Evolutionary conservation across 2,329 filamentous ascomycete species (phyloP).

Genomic region (Penicillium concentricum): DNA sequence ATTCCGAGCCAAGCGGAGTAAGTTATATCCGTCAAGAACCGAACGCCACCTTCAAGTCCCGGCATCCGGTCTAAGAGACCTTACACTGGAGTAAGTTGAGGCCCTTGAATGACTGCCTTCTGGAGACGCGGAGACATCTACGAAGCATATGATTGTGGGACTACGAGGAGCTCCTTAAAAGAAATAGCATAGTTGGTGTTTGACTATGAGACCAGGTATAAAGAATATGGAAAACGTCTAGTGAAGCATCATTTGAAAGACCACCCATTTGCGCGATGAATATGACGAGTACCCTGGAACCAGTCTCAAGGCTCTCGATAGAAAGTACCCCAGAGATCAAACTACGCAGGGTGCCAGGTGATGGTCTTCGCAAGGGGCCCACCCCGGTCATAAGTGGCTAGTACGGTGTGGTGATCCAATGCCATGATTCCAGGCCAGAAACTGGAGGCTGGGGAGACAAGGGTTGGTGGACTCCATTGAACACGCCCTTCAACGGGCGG

Average conservation of each 20-base stretch:
- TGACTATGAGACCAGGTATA: not conserved
- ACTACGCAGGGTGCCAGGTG: constrained; percentile 20
- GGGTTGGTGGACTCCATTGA: constrained; percentile 33
- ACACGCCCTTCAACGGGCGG: constrained; percentile 36
- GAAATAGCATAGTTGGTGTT: not conserved
- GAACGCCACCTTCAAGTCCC: not conserved
- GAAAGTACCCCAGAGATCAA: not conserved
- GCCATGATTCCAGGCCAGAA: constrained; percentile 44
- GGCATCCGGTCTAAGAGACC: not conserved
- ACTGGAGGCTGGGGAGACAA: constrained; percentile 33
- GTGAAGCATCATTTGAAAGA: not conserved
- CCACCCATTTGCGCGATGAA: not conserved
- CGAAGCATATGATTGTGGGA: not conserved
- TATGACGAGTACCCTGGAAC: not conserved
- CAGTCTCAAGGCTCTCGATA: not conserved
- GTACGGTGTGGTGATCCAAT: constrained; percentile 25
- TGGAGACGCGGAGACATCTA: no score
- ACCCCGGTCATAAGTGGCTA: constrained; percentile 32
- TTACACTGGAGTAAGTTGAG: not conserved
- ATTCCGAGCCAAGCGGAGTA: not conserved
- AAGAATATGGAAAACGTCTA: not conserved
- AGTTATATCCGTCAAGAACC: not conserved
- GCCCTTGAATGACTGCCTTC: not conserved
- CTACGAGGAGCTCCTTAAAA: not conserved
- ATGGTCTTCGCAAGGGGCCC: constrained; percentile 29